phyloP scores from a whole-genome alignment of 768 basidiomycete genomes.

The Russula earlei region DNA sequence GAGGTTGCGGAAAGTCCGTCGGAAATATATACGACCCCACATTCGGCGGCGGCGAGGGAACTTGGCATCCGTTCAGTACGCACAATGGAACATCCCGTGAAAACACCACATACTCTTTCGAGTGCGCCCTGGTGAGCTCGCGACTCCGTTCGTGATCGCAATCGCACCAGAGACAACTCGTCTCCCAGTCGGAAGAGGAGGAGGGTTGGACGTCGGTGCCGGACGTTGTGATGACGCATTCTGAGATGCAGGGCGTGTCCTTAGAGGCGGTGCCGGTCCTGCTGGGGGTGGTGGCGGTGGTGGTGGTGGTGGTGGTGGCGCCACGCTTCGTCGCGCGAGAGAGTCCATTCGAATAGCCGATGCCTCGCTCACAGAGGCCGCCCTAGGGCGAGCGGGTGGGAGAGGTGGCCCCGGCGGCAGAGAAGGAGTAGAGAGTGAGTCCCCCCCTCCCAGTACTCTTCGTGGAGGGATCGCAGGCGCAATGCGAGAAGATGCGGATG shows the following conservation, averaged over 20 bases:
- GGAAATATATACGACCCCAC: conserved; percentile 67
- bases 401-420: conserved; percentile 20
- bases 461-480: conserved; percentile 9
- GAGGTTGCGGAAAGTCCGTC: conserved; percentile 67
- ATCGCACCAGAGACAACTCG: not conserved
- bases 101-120: conserved; percentile 7
- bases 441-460: not conserved
- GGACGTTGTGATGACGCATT: not conserved
- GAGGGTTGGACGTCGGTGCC: not conserved
- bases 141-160: conserved; percentile 2
- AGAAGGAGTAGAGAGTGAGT: not conserved
- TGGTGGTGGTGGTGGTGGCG: conserved; percentile 23
- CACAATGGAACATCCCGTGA: not conserved
- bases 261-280: conserved; percentile 18
- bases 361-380: conserved; percentile 15
- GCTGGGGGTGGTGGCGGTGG: conserved; percentile 23
- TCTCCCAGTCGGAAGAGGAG: not conserved
- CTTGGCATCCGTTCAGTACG: conserved; percentile 24
- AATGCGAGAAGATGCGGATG: conserved; percentile 15
- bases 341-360: not conserved
- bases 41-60: conserved; percentile 50
- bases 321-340: conserved; percentile 17
- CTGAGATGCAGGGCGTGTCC: conserved; percentile 17
- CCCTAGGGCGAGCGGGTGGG: conserved; percentile 23
- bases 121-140: not conserved